These are phyloP conservation scores for Juncus effusus DNA, from an alignment of 176 grass and related monocot species.

Conservation along the genomic window DNA sequence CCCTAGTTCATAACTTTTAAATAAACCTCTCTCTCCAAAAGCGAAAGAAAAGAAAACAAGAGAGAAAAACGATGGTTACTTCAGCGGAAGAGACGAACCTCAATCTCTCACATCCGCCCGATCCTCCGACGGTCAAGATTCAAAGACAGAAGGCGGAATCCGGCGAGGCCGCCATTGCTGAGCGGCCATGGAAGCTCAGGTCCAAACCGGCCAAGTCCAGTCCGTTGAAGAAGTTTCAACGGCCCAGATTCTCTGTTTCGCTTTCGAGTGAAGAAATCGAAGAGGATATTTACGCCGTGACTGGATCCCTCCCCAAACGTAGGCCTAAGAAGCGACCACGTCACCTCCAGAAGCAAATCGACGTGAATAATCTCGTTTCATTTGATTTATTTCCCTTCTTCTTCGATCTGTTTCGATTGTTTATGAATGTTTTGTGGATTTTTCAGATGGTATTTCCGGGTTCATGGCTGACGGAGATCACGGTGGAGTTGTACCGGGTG, in stretches of 20 bases:
- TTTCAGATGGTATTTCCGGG: conserved; percentile 14
- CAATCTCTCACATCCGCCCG: not conserved
- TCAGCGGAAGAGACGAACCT: conserved; percentile 3
- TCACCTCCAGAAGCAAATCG: conserved; percentile 75
- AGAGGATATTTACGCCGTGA: conserved; percentile 94
- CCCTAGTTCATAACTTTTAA: too few relatives aligned
- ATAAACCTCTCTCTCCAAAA: too few relatives aligned
- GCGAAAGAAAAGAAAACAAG: too few relatives aligned
- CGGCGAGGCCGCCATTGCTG: not conserved
- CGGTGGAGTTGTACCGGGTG: conserved; percentile 15
- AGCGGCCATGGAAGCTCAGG: conserved; percentile 76
- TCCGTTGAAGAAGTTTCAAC: conserved; percentile 8
- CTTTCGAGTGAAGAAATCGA: conserved; percentile 81
- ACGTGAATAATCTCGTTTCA: conserved; percentile 55
- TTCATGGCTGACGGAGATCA: conserved; percentile 21
- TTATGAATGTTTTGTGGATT: conserved; percentile 10
- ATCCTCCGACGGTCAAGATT: not conserved
- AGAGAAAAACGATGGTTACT: conserved; percentile 1
- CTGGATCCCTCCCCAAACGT: conserved; percentile 75
- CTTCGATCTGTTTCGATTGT: conserved; percentile 4
- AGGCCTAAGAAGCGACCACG: conserved; percentile 76
- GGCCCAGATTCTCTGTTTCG: conserved; percentile 45
- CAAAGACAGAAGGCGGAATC: not conserved
- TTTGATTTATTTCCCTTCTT: conserved; percentile 29
- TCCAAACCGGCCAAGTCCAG: conserved; percentile 22